phyloP scores from a whole-genome alignment of 495 filamentous ascomycete genomes.

The Xanthoparmelia taractica region DNA sequence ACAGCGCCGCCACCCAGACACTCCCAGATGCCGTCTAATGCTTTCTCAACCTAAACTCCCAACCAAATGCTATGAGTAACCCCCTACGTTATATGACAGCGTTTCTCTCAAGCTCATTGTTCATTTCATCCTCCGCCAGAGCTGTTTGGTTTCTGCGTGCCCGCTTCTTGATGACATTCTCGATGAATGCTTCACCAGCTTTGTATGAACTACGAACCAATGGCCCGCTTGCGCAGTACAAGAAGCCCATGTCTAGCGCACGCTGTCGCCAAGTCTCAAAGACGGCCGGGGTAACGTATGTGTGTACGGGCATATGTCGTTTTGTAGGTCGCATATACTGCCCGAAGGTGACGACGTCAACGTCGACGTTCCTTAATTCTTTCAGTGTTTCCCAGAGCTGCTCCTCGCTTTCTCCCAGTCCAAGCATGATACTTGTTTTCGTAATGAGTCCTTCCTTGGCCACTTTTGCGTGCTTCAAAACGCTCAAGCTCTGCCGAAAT shows the following conservation, averaged over 20 bases:
- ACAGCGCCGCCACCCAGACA: background rate
- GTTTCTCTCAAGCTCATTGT: background rate
- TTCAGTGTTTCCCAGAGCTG: slow-evolving; percentile 73
- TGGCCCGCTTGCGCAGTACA: slow-evolving; percentile 91
- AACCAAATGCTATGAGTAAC: background rate
- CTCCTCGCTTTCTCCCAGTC: slow-evolving; percentile 86
- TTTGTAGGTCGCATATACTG: slow-evolving; percentile 99
- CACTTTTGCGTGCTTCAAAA: slow-evolving; percentile 74
- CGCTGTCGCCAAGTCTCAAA: slow-evolving; percentile 89
- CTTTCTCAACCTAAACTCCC: background rate
- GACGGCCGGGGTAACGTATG: slow-evolving; percentile 80
- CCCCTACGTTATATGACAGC: background rate
- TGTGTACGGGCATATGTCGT: slow-evolving; percentile 90
- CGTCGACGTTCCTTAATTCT: slow-evolving; percentile 68
- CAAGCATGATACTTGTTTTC: slow-evolving; percentile 96
- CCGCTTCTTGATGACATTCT: slow-evolving; percentile 92
- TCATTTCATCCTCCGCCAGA: slow-evolving; percentile 14
- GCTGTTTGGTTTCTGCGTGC: slow-evolving; percentile 14
- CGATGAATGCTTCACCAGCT: slow-evolving; percentile 95
- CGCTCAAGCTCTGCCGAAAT: slow-evolving; percentile 76
- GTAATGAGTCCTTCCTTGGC: slow-evolving; percentile 72
- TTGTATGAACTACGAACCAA: slow-evolving; percentile 93
- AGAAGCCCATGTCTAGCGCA: slow-evolving; percentile 89
- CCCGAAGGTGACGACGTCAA: slow-evolving; percentile 95
- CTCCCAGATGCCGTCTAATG: background rate